These are phyloP conservation scores for Penicillium sclerotiorum DNA, from an alignment of 2,329 filamentous ascomycete genomes.

Conservation along the genomic window DNA sequence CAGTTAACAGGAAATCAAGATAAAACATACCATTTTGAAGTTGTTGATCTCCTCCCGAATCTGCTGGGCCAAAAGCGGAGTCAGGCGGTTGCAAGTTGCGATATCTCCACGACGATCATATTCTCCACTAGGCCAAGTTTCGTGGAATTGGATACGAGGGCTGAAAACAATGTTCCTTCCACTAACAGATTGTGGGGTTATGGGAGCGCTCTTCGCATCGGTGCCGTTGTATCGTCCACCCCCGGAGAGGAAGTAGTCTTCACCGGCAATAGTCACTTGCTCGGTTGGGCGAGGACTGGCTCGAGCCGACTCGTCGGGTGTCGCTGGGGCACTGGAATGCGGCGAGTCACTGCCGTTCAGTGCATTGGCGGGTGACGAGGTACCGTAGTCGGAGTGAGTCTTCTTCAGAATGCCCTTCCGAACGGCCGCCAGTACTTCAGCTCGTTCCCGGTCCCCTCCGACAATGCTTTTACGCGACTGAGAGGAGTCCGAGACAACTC, in stretches of 20 bases:
- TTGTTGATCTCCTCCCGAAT: slow-evolving; percentile 99
- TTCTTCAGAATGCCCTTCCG: slow-evolving; percentile 94
- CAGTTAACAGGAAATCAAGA: slow-evolving; percentile 35
- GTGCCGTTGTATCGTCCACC: slow-evolving; percentile 65
- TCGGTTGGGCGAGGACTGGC: slow-evolving; percentile 66
- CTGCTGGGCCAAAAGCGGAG: slow-evolving; percentile 94
- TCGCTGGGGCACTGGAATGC: slow-evolving; percentile 82
- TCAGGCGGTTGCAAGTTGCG: slow-evolving; percentile 95
- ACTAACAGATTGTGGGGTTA: slow-evolving; percentile 63
- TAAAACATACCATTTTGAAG: slow-evolving; percentile 87
- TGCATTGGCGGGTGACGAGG: slow-evolving; percentile 69
- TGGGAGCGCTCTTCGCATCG: slow-evolving; percentile 78
- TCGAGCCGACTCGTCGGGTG: slow-evolving; percentile 72
- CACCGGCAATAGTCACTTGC: slow-evolving; percentile 73
- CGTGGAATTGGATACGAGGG: slow-evolving; percentile 89
- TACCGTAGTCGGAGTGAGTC: slow-evolving; percentile 60
- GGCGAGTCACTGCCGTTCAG: slow-evolving; percentile 74
- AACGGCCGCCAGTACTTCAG: slow-evolving; percentile 87
- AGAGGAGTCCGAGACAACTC: slow-evolving; percentile 48
- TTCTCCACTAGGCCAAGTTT: slow-evolving; percentile 93
- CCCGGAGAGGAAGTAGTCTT: slow-evolving; percentile 87
- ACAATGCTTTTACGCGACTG: slow-evolving; percentile 81
- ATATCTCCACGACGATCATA: slow-evolving; percentile 96
- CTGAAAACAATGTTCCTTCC: slow-evolving; percentile 72
- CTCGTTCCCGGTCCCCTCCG: slow-evolving; percentile 84